Conservation (phyloP, 164 flowering plant genomes). For the Berberis vulgaris region DNA sequence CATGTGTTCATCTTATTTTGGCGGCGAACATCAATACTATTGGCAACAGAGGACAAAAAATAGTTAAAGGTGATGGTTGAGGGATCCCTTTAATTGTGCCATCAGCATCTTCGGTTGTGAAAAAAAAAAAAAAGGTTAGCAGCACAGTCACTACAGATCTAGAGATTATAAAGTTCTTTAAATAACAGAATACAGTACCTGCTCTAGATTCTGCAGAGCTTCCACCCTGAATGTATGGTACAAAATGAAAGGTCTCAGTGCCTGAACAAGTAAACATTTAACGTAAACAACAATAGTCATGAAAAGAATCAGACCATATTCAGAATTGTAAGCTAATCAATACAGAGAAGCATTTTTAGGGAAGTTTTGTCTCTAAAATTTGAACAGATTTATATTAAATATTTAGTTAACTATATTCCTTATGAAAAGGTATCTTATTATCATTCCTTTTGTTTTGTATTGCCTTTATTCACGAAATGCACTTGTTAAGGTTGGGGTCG, state of each 20-base stretch:
- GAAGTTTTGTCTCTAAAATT: not conserved
- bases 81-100: not conserved
- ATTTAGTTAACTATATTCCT: too few relatives aligned
- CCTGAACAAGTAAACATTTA: slow-evolving; percentile 29
- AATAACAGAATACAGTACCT: slow-evolving; percentile 31
- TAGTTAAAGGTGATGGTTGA: not conserved
- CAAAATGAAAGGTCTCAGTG: slow-evolving; percentile 59
- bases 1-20: too few relatives aligned
- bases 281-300: slow-evolving; percentile 1
- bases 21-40: not conserved
- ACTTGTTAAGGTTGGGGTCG: too few relatives aligned
- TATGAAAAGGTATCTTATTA: too few relatives aligned
- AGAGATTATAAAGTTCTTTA: not conserved
- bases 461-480: too few relatives aligned
- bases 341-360: not conserved
- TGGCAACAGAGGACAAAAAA: not conserved
- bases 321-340: not conserved
- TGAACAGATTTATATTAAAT: not conserved
- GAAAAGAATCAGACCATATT: not conserved
- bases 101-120: not conserved
- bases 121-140: not conserved
- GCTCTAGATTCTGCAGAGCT: slow-evolving; percentile 36
- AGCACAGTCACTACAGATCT: too few relatives aligned
- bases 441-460: too few relatives aligned
- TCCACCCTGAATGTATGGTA: slow-evolving; percentile 60